Conservation (phyloP, 2,329 filamentous ascomycete species). For the Alternaria brassicicola region DNA sequence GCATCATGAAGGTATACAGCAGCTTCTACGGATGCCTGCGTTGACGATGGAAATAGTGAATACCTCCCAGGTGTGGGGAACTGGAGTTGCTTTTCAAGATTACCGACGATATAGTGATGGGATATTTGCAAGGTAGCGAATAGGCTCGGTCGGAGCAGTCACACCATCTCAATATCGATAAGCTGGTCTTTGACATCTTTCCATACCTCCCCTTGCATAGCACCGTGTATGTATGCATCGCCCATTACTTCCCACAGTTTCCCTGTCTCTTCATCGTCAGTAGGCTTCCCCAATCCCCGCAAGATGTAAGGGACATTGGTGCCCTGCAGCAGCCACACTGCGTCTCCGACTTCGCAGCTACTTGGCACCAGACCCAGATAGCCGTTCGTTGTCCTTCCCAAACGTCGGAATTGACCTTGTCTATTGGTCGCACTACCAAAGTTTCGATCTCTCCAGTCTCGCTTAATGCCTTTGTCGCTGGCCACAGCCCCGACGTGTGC, state of each 20-base stretch:
- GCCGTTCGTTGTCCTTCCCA: not conserved
- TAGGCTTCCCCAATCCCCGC: not conserved
- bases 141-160: not conserved
- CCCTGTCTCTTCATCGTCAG: not conserved
- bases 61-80: not conserved
- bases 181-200: not conserved
- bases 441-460: not conserved
- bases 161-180: not conserved
- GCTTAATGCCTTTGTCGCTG: not conserved
- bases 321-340: not conserved
- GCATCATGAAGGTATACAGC: not conserved
- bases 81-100: no score
- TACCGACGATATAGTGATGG: no score
- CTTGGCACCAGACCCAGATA: not conserved
- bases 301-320: not conserved
- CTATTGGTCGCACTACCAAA: not conserved
- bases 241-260: not conserved
- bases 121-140: no score
- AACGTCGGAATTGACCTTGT: not conserved
- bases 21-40: not conserved
- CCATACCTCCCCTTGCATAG: conserved; percentile 6
- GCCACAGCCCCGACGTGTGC: not conserved
- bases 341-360: not conserved
- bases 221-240: conserved; percentile 2
- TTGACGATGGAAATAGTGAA: not conserved